Evolutionary conservation across 257 asterid genomes (phyloP), one percentile per base, ranked within the genome.

Genomic region (Ballota nigra): DNA sequence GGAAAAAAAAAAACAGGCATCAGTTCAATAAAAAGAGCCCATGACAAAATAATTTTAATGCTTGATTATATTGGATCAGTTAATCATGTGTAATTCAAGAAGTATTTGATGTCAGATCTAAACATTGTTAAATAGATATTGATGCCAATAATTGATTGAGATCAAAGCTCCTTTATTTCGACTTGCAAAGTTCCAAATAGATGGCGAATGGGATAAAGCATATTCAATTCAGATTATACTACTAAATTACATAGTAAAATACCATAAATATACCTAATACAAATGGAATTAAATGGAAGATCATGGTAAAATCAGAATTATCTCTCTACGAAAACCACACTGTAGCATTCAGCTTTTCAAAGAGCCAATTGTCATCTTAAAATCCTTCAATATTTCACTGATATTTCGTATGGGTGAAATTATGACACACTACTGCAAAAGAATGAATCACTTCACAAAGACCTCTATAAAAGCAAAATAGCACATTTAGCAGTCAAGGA

Each of bases 381-480:
- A 49, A 8, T 28, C 65, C 29, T 3, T 41, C 20, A 58, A 38
- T 45, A 26, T 31, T 28, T 60, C 41, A 51, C 29, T 24, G 71
- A 57, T 13, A 36, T 23, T 63, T 28, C 15, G 18, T 45, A 28
- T 11, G 45, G 33, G 66, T n/a, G 45, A 47, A n/a, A 55, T 49
- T 15, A 47, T 3, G 16, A 68, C 18, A 43, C 13, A 24, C 56
- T 33, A 58, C 26, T 18, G 62, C 23, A 26, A 26, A 26, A 24
- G 10, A 56, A 75, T 6, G 18, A 22, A 20, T 28, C 23, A 36
- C 33, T 8, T 38, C 10, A 16, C 22, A 71, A 69, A 58, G 38
- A 51, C 57, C 29, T 75, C 58, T 22, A 59, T 29, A 34, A n/a
- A 57, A 28, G 55, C 49, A 66, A 74, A 71, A 51, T 56, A 61